phyloP scores from a whole-genome alignment of 2,329 filamentous ascomycete species.

The Verticillium tricorpus region DNA sequence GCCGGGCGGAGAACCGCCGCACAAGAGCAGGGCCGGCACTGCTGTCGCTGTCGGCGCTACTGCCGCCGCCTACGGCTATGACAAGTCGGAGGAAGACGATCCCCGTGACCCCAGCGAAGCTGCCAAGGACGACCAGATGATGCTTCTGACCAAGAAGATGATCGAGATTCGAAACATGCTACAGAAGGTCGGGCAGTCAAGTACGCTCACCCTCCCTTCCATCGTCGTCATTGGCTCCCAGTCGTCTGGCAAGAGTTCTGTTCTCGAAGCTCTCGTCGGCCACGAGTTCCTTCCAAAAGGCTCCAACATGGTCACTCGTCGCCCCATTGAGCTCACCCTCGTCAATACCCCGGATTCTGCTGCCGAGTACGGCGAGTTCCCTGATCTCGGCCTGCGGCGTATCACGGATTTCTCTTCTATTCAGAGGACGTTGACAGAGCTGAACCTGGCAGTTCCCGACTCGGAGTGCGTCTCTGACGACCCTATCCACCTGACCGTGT shows the following conservation, averaged over 20 bases:
- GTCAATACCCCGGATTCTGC: conserved; percentile 88
- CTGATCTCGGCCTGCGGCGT: conserved; percentile 81
- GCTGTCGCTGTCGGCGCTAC: conserved; percentile 66
- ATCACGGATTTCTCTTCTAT: conserved; percentile 90
- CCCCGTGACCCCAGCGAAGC: conserved; percentile 56
- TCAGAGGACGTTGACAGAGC: conserved; percentile 87
- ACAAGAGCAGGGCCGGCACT: conserved; percentile 54
- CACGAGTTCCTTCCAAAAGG: conserved; percentile 98
- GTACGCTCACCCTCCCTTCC: conserved; percentile 80
- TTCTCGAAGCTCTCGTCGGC: conserved; percentile 92
- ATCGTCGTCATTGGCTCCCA: conserved; percentile 99
- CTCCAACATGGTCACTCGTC: conserved; percentile 95
- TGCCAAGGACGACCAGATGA: conserved; percentile 96
- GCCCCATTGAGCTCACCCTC: conserved; percentile 92
- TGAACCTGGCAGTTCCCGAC: conserved; percentile 89
- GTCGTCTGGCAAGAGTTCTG: conserved; percentile 96
- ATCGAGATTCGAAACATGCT: conserved; percentile 95
- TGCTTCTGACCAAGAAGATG: conserved; percentile 98
- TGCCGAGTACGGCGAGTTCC: conserved; percentile 93
- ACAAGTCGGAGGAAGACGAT: conserved; percentile 63
- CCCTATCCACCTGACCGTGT: conserved; percentile 91
- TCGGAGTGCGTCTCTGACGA: conserved; percentile 93
- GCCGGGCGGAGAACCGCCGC: conserved; percentile 48
- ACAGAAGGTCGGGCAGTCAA: conserved; percentile 87
- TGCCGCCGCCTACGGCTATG: conserved; percentile 74